Conservation (phyloP, 257 asterid species). For the Dorcoceras hygrometricum region DNA sequence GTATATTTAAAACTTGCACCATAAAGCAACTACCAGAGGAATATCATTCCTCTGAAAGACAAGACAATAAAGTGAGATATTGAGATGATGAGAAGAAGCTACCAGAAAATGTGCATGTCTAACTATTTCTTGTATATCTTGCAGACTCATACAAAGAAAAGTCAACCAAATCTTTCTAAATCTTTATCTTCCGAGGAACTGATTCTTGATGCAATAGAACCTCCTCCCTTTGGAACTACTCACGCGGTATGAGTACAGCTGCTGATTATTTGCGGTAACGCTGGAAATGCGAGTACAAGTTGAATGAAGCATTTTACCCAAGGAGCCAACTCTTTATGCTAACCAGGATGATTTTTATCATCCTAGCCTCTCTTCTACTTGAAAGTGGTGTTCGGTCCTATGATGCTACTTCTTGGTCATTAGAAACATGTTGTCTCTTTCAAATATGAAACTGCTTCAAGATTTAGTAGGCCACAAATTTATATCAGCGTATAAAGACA, state of each 20-base stretch:
- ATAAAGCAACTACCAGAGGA: constrained; percentile 3
- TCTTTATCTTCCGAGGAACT: constrained; percentile 41
- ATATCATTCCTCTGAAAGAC: constrained; percentile 3
- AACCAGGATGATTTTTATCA: constrained; percentile 9
- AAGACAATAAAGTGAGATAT: not conserved
- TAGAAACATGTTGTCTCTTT: not conserved
- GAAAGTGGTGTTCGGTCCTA: too few species aligned
- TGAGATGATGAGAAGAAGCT: constrained; percentile 20
- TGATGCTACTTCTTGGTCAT: too few species aligned
- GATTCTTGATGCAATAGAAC: constrained; percentile 54
- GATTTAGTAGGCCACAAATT: not conserved
- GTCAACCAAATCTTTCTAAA: constrained; percentile 35
- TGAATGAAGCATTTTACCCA: constrained; percentile 13
- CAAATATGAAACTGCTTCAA: not conserved
- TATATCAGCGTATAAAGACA: not conserved
- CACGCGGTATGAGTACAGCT: constrained; percentile 55
- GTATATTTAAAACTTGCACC: not conserved
- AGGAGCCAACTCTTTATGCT: constrained; percentile 9
- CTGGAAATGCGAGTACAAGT: constrained; percentile 5
- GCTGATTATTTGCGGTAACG: constrained; percentile 13
- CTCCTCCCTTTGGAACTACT: constrained; percentile 76
- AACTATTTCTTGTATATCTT: constrained; percentile 26
- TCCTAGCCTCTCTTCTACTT: not conserved
- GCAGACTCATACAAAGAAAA: constrained; percentile 85
- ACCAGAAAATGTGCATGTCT: constrained; percentile 16